Conservation (phyloP, 139 green algal species). For the Asterochloris sp. region DNA sequence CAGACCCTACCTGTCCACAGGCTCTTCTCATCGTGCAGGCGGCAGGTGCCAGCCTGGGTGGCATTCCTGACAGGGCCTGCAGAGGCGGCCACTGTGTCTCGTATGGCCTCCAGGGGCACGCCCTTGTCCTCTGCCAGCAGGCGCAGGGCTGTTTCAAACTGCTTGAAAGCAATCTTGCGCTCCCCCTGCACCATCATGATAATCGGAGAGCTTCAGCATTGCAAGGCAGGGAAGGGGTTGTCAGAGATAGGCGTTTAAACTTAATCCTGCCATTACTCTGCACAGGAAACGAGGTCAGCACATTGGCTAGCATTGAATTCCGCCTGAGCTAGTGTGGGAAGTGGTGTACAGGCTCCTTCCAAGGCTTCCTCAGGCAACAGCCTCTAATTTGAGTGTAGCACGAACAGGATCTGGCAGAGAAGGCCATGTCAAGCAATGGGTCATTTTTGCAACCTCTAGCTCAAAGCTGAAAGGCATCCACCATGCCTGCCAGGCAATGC, state of each 20-base stretch:
- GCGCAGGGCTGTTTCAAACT: conserved; percentile 44
- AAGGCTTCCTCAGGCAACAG: no score
- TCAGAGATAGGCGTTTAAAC: not conserved
- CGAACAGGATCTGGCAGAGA: no score
- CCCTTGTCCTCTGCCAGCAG: conserved; percentile 49
- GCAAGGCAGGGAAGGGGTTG: not conserved
- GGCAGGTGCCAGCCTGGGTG: conserved; percentile 26
- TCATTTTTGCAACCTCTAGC: no score
- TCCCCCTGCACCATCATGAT: not conserved
- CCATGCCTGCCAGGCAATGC: no score
- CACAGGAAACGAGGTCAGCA: no score
- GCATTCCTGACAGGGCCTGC: conserved; percentile 31
- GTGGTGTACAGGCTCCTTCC: no score
- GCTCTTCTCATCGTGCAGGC: conserved; percentile 44
- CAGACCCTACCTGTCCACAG: conserved; percentile 27
- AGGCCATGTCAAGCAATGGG: no score
- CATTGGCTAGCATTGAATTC: not conserved
- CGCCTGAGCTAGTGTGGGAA: no score
- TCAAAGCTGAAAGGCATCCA: no score
- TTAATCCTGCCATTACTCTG: no score
- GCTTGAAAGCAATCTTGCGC: conserved; percentile 44
- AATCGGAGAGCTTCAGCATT: not conserved
- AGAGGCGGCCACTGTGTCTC: conserved; percentile 18
- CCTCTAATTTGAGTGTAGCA: no score
- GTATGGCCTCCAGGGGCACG: conserved; percentile 14